Percentiles rank a stretch among this genome's conserved stretches.
phyloP scores from a whole-genome alignment of 257 asterid genomes.

The Anisodus tanguticus region DNA sequence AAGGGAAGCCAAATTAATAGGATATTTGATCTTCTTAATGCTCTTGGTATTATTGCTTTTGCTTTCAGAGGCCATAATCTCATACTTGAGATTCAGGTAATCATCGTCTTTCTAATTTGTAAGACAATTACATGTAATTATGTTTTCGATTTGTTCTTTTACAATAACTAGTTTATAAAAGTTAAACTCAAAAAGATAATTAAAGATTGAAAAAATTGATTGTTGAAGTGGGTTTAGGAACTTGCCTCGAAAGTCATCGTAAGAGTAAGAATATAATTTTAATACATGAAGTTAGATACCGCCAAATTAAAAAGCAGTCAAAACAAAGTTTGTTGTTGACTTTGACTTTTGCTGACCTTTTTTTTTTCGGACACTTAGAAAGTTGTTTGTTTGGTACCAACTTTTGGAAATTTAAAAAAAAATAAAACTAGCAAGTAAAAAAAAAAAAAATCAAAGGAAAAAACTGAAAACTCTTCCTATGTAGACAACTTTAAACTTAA shows the following conservation, averaged over 20 bases:
- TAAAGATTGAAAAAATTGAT: neutral
- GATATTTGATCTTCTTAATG: conserved; percentile 70
- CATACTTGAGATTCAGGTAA: conserved; percentile 89
- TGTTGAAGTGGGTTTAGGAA: neutral
- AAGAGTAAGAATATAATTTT: neutral
- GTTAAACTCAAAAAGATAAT: neutral
- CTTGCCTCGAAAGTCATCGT: neutral
- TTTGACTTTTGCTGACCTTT: conserved; percentile 10
- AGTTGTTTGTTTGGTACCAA: neutral
- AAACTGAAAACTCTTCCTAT: neutral
- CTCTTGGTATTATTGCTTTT: conserved; percentile 87
- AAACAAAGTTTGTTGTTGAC: neutral
- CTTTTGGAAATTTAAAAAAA: neutral
- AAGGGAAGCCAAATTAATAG: conserved; percentile 36
- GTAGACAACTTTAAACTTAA: neutral
- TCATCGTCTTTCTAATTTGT: no score
- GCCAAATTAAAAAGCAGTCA: neutral
- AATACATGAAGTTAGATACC: conserved; percentile 2
- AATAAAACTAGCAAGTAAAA: neutral
- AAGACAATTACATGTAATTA: neutral
- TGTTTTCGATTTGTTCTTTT: neutral
- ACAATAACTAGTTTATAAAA: neutral
- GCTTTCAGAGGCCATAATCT: conserved; percentile 96
- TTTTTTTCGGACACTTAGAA: neutral
- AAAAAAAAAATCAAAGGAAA: no score